Conservation (phyloP, 2,329 filamentous ascomycete species). For the Tolypocladium paradoxum region DNA sequence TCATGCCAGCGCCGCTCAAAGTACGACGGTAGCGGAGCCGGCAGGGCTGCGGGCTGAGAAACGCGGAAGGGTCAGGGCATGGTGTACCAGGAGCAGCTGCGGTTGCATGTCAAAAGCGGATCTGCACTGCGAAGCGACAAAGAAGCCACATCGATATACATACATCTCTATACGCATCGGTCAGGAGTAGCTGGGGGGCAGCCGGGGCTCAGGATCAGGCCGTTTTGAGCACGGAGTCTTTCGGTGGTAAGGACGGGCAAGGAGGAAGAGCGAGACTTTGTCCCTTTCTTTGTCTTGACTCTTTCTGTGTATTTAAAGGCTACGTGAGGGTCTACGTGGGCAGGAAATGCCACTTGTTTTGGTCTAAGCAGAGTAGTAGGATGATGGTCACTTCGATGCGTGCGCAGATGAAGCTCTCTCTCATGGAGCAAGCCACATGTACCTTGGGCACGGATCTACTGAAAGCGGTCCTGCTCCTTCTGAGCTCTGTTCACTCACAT, state of each 20-base stretch:
- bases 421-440: not conserved
- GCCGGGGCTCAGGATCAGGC: not conserved
- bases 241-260: not conserved
- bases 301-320: not conserved
- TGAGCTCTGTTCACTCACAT: too few species aligned
- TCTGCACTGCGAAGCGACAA: not conserved
- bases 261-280: not conserved
- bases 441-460: too few species aligned
- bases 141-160: not conserved
- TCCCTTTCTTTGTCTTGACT: not conserved
- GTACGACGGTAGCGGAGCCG: slow-evolving; percentile 11
- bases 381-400: too few species aligned
- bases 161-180: not conserved
- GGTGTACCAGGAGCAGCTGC: not conserved
- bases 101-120: not conserved
- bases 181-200: not conserved
- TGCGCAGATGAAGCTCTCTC: not conserved
- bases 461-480: too few species aligned
- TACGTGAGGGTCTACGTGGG: not conserved
- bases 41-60: not conserved
- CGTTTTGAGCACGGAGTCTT: not conserved
- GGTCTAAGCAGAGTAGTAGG: not conserved
- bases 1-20: slow-evolving; percentile 23
- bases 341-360: not conserved
- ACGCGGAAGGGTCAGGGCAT: not conserved